phyloP scores from a whole-genome alignment of 306 rosid genomes.

The Prunus persica region Prunus_persica_NCBIv2 NC_034009.1:1432501-1433000 shows the following conservation, averaged over 20 bases:
- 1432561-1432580: not conserved
- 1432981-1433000: not conserved
- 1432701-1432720: not conserved
- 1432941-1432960: not conserved
- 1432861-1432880: constrained; percentile 17
- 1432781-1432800: too few species aligned
- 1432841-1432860: constrained; percentile 17
- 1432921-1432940: too few species aligned
- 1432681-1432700: not conserved
- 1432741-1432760: too few species aligned
- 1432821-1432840: not conserved
- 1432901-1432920: constrained; percentile 6
- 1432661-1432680: not conserved
- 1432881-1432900: constrained; percentile 10
- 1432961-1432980: not conserved
- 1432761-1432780: too few species aligned
- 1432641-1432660: not conserved
- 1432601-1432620: not conserved
- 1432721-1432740: not conserved
- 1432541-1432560: not conserved
- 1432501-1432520: constrained; percentile 18
- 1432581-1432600: not conserved
- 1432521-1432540: not conserved
- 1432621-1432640: not conserved
- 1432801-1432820: not conserved